Evolutionary conservation across 345 rosid species (phyloP).

Genomic region (Toxicodendron radicans): DNA sequence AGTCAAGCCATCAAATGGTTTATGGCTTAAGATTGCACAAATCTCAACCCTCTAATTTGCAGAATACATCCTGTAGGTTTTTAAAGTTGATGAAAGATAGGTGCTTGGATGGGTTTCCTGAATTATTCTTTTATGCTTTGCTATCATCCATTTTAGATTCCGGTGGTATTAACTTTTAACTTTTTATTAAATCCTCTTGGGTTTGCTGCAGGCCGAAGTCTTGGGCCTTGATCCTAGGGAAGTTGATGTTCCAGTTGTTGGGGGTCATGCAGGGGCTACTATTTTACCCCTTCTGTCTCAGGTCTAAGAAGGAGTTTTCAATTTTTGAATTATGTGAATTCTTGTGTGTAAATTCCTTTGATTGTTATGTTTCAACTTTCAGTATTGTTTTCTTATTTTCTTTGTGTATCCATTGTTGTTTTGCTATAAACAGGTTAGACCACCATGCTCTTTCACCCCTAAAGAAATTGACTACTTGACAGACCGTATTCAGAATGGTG

Average conservation of each 20-base stretch:
- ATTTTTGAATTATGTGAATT: neutral
- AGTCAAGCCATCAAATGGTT: neutral
- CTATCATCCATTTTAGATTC: neutral
- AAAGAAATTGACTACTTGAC: constrained; percentile 84
- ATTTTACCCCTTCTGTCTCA: constrained; percentile 80
- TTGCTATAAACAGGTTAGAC: constrained; percentile 60
- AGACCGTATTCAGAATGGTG: constrained; percentile 93
- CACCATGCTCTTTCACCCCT: constrained; percentile 72
- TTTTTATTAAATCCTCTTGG: constrained; percentile 9
- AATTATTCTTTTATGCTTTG: neutral
- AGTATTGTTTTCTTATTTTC: neutral
- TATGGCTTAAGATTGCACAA: neutral
- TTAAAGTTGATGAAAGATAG: neutral
- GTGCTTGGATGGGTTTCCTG: neutral
- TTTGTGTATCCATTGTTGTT: neutral
- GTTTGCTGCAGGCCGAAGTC: constrained; percentile 59
- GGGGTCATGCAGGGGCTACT: constrained; percentile 85
- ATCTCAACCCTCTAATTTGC: neutral
- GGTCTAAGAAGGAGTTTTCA: constrained; percentile 38
- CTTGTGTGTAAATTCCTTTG: neutral
- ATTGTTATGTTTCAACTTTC: neutral
- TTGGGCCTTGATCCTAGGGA: constrained; percentile 81
- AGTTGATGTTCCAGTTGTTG: constrained; percentile 77
- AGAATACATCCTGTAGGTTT: neutral
- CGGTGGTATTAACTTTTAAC: neutral